phyloP scores from a whole-genome alignment of 805 yeast genomes.

The Pichia eremophila region DNA sequence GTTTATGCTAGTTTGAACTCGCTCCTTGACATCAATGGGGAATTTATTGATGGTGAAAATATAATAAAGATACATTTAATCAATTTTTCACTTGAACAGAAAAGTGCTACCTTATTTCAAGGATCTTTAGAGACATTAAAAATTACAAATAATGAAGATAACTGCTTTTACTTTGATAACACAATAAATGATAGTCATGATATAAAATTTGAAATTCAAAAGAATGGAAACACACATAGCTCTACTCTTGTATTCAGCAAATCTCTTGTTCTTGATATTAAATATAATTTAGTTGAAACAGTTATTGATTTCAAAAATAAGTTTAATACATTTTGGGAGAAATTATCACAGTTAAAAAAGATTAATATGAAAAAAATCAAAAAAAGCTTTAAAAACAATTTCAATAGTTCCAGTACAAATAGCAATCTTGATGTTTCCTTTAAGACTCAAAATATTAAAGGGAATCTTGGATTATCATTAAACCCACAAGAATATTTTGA shows the following conservation, averaged over 20 bases:
- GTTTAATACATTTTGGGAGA: conserved; percentile 12
- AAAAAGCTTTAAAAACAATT: too few species aligned
- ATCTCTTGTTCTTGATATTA: conserved; percentile 22
- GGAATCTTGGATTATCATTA: neutral
- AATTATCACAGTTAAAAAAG: neutral
- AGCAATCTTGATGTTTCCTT: neutral
- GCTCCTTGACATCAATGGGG: conserved; percentile 33
- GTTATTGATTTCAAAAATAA: conserved; percentile 7
- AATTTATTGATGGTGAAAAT: conserved; percentile 28
- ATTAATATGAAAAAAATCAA: neutral
- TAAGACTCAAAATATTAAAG: neutral
- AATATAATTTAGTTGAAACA: conserved; percentile 4
- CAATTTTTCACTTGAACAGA: conserved; percentile 34
- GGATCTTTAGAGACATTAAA: conserved; percentile 39
- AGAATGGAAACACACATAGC: conserved; percentile 19
- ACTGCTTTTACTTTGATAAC: conserved; percentile 22
- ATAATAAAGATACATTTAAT: conserved; percentile 21
- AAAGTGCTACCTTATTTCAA: conserved; percentile 31
- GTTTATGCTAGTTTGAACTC: conserved; percentile 38
- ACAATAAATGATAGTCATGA: conserved; percentile 31
- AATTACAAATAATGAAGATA: conserved; percentile 17
- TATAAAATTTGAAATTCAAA: conserved; percentile 41
- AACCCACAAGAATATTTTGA: neutral
- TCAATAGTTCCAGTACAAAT: too few species aligned
- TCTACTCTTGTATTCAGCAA: conserved; percentile 37